Conservation (phyloP, 805 yeast genomes). For the Tetrapisispora phaffii region DNA sequence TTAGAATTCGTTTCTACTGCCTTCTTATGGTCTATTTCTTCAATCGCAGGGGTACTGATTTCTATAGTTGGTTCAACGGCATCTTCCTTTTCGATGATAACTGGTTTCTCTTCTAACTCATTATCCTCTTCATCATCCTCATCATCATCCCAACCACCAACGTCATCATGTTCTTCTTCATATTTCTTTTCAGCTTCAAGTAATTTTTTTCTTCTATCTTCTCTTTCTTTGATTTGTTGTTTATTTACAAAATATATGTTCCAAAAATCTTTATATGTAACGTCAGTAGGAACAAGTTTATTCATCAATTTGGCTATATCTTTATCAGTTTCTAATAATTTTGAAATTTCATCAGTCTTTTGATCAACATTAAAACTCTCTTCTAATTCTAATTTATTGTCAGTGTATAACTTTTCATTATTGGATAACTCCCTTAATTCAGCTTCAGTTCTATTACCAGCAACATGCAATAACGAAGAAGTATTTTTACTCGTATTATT, state of each 20-base stretch:
- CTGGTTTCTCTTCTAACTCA: constrained; percentile 11
- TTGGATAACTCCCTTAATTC: constrained; percentile 48
- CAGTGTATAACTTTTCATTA: constrained; percentile 37
- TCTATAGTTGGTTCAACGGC: constrained; percentile 4
- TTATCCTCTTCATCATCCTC: constrained; percentile 26
- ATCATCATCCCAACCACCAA: constrained; percentile 31
- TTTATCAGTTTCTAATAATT: constrained; percentile 38
- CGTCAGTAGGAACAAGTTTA: constrained; percentile 53
- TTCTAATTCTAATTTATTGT: constrained; percentile 21
- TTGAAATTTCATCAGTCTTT: constrained; percentile 42
- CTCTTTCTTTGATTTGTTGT: constrained; percentile 47
- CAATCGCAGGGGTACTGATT: constrained; percentile 15
- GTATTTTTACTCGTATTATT: constrained; percentile 23
- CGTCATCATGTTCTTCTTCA: constrained; percentile 25
- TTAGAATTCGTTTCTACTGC: constrained; percentile 45
- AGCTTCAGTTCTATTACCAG: constrained; percentile 51
- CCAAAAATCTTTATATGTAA: constrained; percentile 65
- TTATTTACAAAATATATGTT: constrained; percentile 50
- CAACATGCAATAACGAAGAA: constrained; percentile 31
- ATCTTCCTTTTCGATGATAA: constrained; percentile 12
- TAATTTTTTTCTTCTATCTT: constrained; percentile 54
- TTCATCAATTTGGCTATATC: constrained; percentile 48
- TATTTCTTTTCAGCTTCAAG: constrained; percentile 33
- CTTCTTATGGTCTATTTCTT: constrained; percentile 34
- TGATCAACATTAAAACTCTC: constrained; percentile 33